Evolutionary conservation across 2,329 filamentous ascomycete genomes (phyloP).

Genomic region (Microsporum audouinii): DNA sequence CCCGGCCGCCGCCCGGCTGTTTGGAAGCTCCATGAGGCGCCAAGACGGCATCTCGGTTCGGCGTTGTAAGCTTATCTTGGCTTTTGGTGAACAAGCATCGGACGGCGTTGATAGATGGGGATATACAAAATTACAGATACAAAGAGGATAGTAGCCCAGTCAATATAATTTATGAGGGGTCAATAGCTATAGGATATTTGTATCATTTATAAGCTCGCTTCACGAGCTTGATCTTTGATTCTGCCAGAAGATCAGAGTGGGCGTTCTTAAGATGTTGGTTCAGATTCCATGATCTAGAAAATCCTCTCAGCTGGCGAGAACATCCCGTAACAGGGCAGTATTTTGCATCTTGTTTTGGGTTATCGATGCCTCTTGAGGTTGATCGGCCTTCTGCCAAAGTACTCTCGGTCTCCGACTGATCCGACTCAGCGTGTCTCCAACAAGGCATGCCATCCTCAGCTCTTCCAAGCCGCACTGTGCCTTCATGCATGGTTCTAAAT

Average conservation of each 20-base stretch:
- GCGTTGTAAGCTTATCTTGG: background rate
- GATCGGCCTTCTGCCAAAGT: background rate
- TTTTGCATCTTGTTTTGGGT: slow-evolving; percentile 12
- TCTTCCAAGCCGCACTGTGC: slow-evolving; percentile 13
- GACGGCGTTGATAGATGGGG: background rate
- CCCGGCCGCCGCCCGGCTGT: background rate
- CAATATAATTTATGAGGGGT: background rate
- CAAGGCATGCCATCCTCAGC: slow-evolving; percentile 15
- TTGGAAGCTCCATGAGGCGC: background rate
- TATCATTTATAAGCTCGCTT: background rate
- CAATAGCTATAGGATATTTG: background rate
- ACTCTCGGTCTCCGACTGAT: slow-evolving; percentile 11
- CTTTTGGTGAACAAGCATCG: background rate
- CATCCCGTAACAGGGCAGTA: slow-evolving; percentile 27
- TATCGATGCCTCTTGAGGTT: slow-evolving; percentile 3
- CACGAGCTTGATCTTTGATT: background rate
- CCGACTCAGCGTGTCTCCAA: slow-evolving; percentile 23
- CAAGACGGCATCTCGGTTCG: slow-evolving; percentile 2
- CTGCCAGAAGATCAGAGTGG: slow-evolving; percentile 16
- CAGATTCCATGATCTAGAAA: slow-evolving; percentile 29
- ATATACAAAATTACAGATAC: background rate
- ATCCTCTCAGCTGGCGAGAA: slow-evolving; percentile 21
- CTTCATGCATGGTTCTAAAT: slow-evolving; percentile 46
- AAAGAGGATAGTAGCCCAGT: background rate
- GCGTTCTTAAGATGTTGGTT: slow-evolving; percentile 27